phyloP scores from a whole-genome alignment of 1,139 yeast species.

The Pichia sp. region DNA sequence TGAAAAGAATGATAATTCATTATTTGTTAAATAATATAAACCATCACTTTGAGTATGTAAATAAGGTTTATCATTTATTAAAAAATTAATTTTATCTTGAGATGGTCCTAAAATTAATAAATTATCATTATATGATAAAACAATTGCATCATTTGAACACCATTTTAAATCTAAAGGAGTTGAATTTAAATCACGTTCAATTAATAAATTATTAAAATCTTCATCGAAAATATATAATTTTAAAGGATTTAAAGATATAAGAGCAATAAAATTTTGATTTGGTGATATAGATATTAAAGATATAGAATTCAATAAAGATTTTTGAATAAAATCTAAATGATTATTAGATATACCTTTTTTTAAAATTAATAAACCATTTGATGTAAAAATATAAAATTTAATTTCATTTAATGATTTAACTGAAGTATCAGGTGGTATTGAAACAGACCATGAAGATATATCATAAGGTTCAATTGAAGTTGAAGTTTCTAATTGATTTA shows the following conservation, averaged over 20 bases:
- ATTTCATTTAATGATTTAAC: slow-evolving; percentile 4
- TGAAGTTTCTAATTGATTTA: slow-evolving; percentile 3
- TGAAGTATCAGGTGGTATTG: slow-evolving; percentile 25
- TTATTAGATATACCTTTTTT: background rate
- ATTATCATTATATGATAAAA: slow-evolving; percentile 55
- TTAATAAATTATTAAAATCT: background rate
- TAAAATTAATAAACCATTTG: slow-evolving; percentile 8
- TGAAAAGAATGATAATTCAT: slow-evolving; percentile 55
- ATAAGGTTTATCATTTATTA: slow-evolving; percentile 34
- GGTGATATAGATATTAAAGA: slow-evolving; percentile 49
- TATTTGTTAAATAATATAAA: slow-evolving; percentile 52
- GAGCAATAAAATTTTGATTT: slow-evolving; percentile 53
- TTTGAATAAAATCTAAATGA: no score
- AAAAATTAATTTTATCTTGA: slow-evolving; percentile 46
- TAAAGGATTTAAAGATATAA: slow-evolving; percentile 37
- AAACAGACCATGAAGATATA: slow-evolving; percentile 29
- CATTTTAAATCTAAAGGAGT: slow-evolving; percentile 50
- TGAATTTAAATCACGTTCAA: slow-evolving; percentile 10
- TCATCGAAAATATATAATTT: slow-evolving; percentile 4
- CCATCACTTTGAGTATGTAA: slow-evolving; percentile 63
- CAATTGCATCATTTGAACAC: slow-evolving; percentile 86
- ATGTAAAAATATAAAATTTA: slow-evolving; percentile 6
- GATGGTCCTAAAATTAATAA: slow-evolving; percentile 67
- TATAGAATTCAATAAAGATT: slow-evolving; percentile 29
- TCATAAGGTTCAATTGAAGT: slow-evolving; percentile 11